Evolutionary conservation across 495 filamentous ascomycete genomes (phyloP).

Genomic region (Aspergillus baeticus): DNA sequence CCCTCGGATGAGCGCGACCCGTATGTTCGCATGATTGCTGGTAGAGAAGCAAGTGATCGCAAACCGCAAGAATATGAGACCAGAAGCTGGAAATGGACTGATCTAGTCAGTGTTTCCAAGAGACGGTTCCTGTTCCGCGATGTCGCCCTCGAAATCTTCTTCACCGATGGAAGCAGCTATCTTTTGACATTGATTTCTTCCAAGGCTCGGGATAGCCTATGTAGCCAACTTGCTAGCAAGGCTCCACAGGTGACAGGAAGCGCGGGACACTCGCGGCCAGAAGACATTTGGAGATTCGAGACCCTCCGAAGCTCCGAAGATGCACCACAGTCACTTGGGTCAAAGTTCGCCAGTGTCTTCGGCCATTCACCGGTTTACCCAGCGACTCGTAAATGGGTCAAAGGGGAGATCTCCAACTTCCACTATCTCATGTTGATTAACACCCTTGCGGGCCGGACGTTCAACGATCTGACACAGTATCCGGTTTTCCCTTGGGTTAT

Average conservation of each 20-base stretch:
- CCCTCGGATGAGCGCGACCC: slow-evolving; percentile 90
- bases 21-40: slow-evolving; percentile 90
- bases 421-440: slow-evolving; percentile 98
- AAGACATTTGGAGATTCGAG: slow-evolving; percentile 87
- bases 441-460: slow-evolving; percentile 93
- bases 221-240: slow-evolving; percentile 67
- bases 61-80: slow-evolving; percentile 71
- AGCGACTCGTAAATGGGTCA: slow-evolving; percentile 85
- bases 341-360: slow-evolving; percentile 94
- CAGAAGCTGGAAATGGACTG: slow-evolving; percentile 89
- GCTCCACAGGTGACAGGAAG: slow-evolving; percentile 71
- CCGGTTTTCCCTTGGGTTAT: slow-evolving; percentile 98
- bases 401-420: slow-evolving; percentile 96
- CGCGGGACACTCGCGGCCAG: slow-evolving; percentile 49
- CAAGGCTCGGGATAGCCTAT: slow-evolving; percentile 72
- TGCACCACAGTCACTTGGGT: slow-evolving; percentile 76
- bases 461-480: slow-evolving; percentile 98
- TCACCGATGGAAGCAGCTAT: slow-evolving; percentile 93
- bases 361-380: slow-evolving; percentile 70
- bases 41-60: slow-evolving; percentile 62
- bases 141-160: slow-evolving; percentile 93
- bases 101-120: slow-evolving; percentile 96
- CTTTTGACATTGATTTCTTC: slow-evolving; percentile 78
- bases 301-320: slow-evolving; percentile 80
- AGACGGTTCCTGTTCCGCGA: slow-evolving; percentile 93